Base-by-base conservation (phyloP, 495 filamentous ascomycete genomes). In the Letharia lupina region DNA sequence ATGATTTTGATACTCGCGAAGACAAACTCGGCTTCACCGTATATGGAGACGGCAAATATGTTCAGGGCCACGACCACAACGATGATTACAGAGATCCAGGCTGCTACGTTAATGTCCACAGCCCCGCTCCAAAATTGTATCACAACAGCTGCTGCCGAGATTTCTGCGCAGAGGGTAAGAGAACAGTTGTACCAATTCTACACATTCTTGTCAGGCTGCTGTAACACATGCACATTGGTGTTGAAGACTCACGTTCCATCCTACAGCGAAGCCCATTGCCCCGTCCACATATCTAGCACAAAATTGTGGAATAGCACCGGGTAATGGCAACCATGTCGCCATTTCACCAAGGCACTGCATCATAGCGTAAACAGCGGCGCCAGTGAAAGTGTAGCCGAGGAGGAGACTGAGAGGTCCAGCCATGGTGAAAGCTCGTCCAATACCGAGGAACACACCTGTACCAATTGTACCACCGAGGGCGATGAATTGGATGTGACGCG, bases 31-130 rank as follows among this genome's bases (percentile, higher is more conserved):
- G 88, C 82, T 76, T 91, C 87, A 56, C 89, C 89, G 69, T 87
- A 91, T 56, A 82, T 82, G 7, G 79, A 73, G 23, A 91, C 84
- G 4, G 88, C 83, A 54, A 92, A 78, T 66, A 87, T 83, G 70
- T 93, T 91, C 60, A 87, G 72, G 59, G 75, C 71, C 4, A 89
- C 76, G 63, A 93, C 87, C 52, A 89, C 65, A 18, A 87, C 81
- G 79, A 89, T 89, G 75, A 91, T 87, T 63, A 95, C 75, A n/a
- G 84, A 81, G 72, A 93, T 91, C 71, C 89, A 89, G 61, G 87
- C 88, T 37, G 86, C 87, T 60, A 83, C 79, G 52, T 75, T 79
- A 65, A 81, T 74, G 67, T 74, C 78, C 40, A 79, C 70, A 40
- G 75, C 74, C 18, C 74, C 68, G 45, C 88, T 77, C 90, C 90